A percentile compares a stretch with the other conserved stretches of the same genome.
Evolutionary conservation across 2,329 filamentous ascomycete species (phyloP).

Genomic region (Anisogramma anomala): DNA sequence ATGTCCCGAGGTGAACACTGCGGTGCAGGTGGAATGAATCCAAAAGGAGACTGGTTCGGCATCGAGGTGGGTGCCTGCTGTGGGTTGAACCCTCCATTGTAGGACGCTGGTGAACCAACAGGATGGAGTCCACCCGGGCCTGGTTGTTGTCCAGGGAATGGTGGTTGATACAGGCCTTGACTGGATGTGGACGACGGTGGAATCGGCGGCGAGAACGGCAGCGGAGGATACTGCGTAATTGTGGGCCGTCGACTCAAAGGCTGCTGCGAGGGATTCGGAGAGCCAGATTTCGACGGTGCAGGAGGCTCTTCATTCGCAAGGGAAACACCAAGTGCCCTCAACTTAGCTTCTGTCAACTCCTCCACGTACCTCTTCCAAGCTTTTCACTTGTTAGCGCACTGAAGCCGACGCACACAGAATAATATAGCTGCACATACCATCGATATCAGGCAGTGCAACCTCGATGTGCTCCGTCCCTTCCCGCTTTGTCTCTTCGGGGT

Average conservation of each 20-base stretch:
- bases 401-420: neutral
- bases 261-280: slow-evolving; percentile 44
- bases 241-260: slow-evolving; percentile 58
- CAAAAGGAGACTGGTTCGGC: slow-evolving; percentile 28
- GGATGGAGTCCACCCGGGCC: slow-evolving; percentile 40
- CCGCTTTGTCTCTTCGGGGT: slow-evolving; percentile 42
- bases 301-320: slow-evolving; percentile 62
- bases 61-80: slow-evolving; percentile 60
- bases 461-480: slow-evolving; percentile 42
- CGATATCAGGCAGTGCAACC: slow-evolving; percentile 60
- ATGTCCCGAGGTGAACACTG: slow-evolving; percentile 49
- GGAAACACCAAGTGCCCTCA: slow-evolving; percentile 81
- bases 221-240: slow-evolving; percentile 55
- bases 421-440: slow-evolving; percentile 34
- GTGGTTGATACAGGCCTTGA: slow-evolving; percentile 43
- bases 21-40: slow-evolving; percentile 50
- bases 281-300: slow-evolving; percentile 47
- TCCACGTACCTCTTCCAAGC: slow-evolving; percentile 67
- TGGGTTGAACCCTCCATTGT: slow-evolving; percentile 53
- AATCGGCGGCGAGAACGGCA: slow-evolving; percentile 75
- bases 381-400: slow-evolving; percentile 19
- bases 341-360: slow-evolving; percentile 78
- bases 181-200: slow-evolving; percentile 69
- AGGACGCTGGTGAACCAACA: slow-evolving; percentile 62
- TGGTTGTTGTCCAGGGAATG: slow-evolving; percentile 51